Evolutionary conservation across 768 basidiomycete species (phyloP).

Genomic region (Kwoniella europaea): DNA sequence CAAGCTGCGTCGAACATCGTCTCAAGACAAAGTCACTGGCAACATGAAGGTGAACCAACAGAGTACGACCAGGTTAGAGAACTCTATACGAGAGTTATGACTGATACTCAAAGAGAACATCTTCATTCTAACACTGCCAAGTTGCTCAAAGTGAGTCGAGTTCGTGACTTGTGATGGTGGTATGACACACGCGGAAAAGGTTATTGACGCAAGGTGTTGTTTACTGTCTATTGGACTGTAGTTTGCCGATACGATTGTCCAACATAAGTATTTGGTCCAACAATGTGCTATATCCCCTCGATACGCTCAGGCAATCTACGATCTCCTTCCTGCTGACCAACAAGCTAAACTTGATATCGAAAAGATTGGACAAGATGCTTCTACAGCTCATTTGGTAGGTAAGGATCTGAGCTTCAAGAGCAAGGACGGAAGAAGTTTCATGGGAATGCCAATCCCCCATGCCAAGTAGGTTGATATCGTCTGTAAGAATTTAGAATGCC

Average conservation of each 20-base stretch:
- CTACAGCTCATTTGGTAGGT: slow-evolving; percentile 53
- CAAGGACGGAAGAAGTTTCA: slow-evolving; percentile 47
- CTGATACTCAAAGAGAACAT: slow-evolving; percentile 45
- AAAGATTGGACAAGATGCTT: slow-evolving; percentile 37
- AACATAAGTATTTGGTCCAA: slow-evolving; percentile 52
- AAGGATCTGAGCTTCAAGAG: slow-evolving; percentile 43
- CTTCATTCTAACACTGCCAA: slow-evolving; percentile 54
- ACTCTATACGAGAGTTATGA: slow-evolving; percentile 53
- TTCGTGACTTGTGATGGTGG: too few species aligned
- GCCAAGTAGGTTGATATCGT: not conserved
- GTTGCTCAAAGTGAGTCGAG: slow-evolving; percentile 38
- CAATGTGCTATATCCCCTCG: slow-evolving; percentile 47
- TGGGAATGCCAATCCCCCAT: slow-evolving; percentile 49
- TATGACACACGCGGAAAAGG: too few species aligned
- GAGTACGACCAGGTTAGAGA: slow-evolving; percentile 56
- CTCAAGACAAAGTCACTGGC: slow-evolving; percentile 48
- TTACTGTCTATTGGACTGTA: slow-evolving; percentile 10
- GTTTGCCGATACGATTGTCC: slow-evolving; percentile 54
- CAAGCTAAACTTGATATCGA: slow-evolving; percentile 39
- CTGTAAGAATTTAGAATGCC: too few species aligned
- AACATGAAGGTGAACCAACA: slow-evolving; percentile 51
- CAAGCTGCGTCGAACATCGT: slow-evolving; percentile 51
- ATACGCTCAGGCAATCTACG: slow-evolving; percentile 52
- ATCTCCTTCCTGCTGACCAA: slow-evolving; percentile 44
- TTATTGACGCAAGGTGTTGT: too few species aligned